A percentile compares a stretch with the other conserved stretches of the same genome.
phyloP scores from a whole-genome alignment of 2,329 filamentous ascomycete genomes.

The Alternaria sp. region DNA sequence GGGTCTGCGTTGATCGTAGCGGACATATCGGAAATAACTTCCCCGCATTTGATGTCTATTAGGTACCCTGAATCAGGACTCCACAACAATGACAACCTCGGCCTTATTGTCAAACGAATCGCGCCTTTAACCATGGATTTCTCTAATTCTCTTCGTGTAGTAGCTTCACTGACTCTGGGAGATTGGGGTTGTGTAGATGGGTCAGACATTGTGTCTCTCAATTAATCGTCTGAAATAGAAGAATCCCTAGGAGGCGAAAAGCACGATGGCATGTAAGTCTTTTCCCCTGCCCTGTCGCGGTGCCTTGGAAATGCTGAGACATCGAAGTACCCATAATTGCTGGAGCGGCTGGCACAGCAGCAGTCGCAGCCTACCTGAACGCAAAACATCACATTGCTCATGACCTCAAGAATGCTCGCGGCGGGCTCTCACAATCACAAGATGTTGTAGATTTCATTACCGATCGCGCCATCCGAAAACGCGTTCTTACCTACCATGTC shows the following conservation, averaged over 20 bases:
- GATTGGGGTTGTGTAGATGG: not conserved
- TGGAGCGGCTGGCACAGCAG: slow-evolving; percentile 37
- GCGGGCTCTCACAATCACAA: slow-evolving; percentile 28
- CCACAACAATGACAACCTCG: slow-evolving; percentile 8
- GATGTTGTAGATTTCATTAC: slow-evolving; percentile 29
- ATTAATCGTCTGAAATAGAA: not conserved
- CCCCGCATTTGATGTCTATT: not conserved
- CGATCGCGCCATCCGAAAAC: slow-evolving; percentile 26
- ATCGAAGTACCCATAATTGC: slow-evolving; percentile 39
- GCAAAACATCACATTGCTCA: slow-evolving; percentile 46
- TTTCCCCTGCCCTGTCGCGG: not conserved
- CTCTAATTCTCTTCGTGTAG: not conserved
- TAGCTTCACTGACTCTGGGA: not conserved
- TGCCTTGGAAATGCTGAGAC: not conserved
- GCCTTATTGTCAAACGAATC: not conserved
- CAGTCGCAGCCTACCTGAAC: slow-evolving; percentile 47
- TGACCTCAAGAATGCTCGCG: slow-evolving; percentile 33
- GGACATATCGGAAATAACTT: not conserved
- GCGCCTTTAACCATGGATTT: not conserved
- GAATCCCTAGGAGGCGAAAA: not conserved
- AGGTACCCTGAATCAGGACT: not conserved
- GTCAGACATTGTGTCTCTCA: not conserved
- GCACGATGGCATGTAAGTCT: slow-evolving; percentile 21
- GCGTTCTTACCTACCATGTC: slow-evolving; percentile 41
- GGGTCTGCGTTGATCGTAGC: not conserved